Evolutionary conservation across 2,329 filamentous ascomycete species (phyloP).

Genomic region (Xenoacremonium recifei): DNA sequence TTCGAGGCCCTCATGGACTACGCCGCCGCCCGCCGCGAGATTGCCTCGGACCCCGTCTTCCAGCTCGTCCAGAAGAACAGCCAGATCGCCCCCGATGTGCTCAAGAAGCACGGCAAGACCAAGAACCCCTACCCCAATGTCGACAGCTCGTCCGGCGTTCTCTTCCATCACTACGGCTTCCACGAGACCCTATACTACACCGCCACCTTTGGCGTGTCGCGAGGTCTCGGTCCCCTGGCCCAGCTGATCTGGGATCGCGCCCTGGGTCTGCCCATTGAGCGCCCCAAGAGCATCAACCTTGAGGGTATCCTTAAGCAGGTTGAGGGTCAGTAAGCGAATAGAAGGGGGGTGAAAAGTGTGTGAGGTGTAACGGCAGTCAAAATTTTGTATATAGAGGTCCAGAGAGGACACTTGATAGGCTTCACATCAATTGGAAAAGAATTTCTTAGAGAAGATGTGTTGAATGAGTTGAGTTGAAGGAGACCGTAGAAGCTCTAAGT

Average conservation of each 20-base stretch:
- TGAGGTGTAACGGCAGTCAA: conserved; percentile 11
- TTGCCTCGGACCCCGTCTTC: conserved; percentile 86
- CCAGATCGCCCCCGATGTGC: conserved; percentile 83
- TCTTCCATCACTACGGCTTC: conserved; percentile 99
- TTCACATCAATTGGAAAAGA: too few relatives aligned
- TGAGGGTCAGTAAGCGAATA: conserved; percentile 39
- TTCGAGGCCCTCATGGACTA: conserved; percentile 98
- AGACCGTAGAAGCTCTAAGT: too few relatives aligned
- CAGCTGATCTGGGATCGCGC: conserved; percentile 97
- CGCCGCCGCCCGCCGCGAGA: conserved; percentile 78
- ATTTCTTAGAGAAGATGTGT: too few relatives aligned
- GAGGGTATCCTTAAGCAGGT: conserved; percentile 75
- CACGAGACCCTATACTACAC: conserved; percentile 95
- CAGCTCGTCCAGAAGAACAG: conserved; percentile 91
- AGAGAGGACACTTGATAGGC: conserved; percentile 13
- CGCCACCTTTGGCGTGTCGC: conserved; percentile 66
- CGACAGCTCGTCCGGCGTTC: conserved; percentile 85
- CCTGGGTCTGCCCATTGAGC: conserved; percentile 90
- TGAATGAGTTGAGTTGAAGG: too few relatives aligned
- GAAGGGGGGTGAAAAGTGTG: conserved; percentile 9
- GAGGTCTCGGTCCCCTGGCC: conserved; percentile 80
- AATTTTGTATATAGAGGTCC: conserved; percentile 21
- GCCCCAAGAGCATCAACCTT: conserved; percentile 96
- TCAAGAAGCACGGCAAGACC: conserved; percentile 95
- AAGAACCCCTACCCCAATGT: conserved; percentile 99